Evolutionary conservation across 768 basidiomycete species (phyloP), one percentile per base, ranked within the genome.

Genomic region (Sarcodon aspratus): DNA sequence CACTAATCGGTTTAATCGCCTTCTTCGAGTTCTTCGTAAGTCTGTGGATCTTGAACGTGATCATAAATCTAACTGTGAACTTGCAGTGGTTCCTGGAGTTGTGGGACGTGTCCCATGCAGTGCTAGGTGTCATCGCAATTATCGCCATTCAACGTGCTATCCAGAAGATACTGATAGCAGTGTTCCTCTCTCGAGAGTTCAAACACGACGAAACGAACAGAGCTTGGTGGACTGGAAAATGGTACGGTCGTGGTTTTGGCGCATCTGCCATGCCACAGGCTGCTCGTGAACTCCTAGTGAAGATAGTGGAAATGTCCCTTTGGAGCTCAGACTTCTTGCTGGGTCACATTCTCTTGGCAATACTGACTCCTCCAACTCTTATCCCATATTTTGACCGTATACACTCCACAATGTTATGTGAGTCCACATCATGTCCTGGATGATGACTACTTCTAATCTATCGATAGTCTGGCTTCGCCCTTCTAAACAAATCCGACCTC

Each of bases 191-290:
- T 21, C 85, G 96, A 60, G 96, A 99, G 67, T 95, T 85, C 74
- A 97, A 98, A 70, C 91, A 96, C 62, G 96, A 99, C 61, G 93
- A 97, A 70, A 94, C 90, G 27, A 98, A 98, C 69, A 77, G 89
- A 52, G 94, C 94, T 1, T 98, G 95, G 95, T 99, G 96, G 96
- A 93, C 94, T 13, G 94, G 93, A 53, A 85, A 87, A 71, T 97
- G 96, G 96, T 94, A 94, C 61, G 93, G 94, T 44, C 78, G 92
- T 50, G 89, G 91, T 31, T 73, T 99, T 15, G 95, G 95, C 11
- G 76, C 75, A n/a, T 85, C 88, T 33, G 91, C 88, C 35, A 81
- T 95, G 62, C 93, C 91, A 32, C 96, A 98, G 63, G 93, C 94
- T 33, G 92, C 90, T 49, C 84, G 96, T 62, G 96, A 98, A 73